These are phyloP conservation scores for Moniliella sp. DNA, from an alignment of 1,284 basidiomycete genomes.

Conservation along the genomic window DNA sequence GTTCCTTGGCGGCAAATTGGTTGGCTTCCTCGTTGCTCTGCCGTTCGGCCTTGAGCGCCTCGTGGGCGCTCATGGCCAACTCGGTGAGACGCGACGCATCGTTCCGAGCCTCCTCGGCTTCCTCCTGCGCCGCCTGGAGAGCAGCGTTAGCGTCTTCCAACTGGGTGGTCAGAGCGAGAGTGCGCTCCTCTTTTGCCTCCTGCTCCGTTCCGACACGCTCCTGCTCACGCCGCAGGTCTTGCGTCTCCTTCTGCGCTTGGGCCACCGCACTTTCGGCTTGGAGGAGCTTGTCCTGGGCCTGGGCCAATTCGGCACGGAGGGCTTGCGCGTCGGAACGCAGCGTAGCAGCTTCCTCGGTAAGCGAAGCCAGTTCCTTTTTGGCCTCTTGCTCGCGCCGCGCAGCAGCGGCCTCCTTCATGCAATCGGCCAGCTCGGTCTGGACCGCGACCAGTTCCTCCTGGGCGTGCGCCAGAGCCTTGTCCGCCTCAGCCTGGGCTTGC, in stretches of 20 bases:
- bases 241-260: background rate
- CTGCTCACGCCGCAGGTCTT: background rate
- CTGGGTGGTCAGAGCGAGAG: slow-evolving; percentile 1
- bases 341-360: background rate
- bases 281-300: background rate
- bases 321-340: background rate
- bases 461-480: background rate
- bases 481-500: slow-evolving; percentile 1
- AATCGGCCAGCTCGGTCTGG: too few species aligned
- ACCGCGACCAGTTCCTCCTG: too few species aligned
- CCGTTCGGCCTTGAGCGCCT: background rate
- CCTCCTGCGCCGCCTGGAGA: slow-evolving; percentile 1
- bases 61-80: slow-evolving; percentile 1
- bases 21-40: background rate
- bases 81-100: slow-evolving; percentile 2
- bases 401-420: too few species aligned
- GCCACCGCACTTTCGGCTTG: slow-evolving; percentile 1
- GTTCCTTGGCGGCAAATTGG: background rate
- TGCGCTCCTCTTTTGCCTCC: background rate
- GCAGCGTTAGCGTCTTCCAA: too few species aligned
- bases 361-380: background rate
- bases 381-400: slow-evolving; percentile 1
- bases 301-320: background rate
- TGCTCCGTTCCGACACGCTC: background rate
- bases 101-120: background rate